Evolutionary conservation across 2,329 filamentous ascomycete species (phyloP), one percentile per base, ranked within the genome.

Genomic region (Lachnellula arida): DNA sequence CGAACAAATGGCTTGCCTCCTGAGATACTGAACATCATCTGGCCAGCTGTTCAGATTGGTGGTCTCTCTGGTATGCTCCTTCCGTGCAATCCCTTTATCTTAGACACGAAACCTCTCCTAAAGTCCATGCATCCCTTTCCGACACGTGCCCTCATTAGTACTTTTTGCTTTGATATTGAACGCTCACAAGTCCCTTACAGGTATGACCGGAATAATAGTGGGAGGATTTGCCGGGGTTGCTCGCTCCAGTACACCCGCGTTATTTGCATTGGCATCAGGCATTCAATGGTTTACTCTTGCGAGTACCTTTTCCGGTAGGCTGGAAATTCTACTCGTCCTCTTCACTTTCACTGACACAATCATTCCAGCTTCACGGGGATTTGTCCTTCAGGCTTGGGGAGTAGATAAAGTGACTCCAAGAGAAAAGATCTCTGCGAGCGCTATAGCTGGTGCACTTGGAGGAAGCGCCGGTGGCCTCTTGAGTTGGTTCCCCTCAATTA

Each of bases 201-300:
- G 85, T 46, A 72, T 75, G 23, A 75, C 79, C 47, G 88, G 88
- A 34, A 70, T 86, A 25, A 69, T 88, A 32, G 76, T 83, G 51
- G 88, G 87, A 37, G 85, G 87, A 51, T 81, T 86, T 49, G 80
- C 81, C 37, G 91, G 90, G 28, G 86, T 95, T 47, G 71, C 92
- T 48, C 81, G 84, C 56, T 86, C 87, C 17, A 78, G 76, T 22
- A 82, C 81, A 14, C 86, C 89, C 4, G 78, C 84, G 2, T 72
- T 93, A 6, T 93, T 91, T 73, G 86, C 89, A 0, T 64, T 87
- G 12, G 80, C 86, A 39, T 85, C 87, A 22, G 88, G 89, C 17
- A 76, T 89, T 42, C 91, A 96, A 73, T 96, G 89, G 82, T 90
- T 90, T 71, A 79, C 82, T 43, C 79, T 95, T 40, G 90, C 90